A percentile compares a stretch with the other conserved stretches of the same genome.
Conservation (phyloP, 176 grass and related monocot species). For the Rhynchospora pubera region DNA sequence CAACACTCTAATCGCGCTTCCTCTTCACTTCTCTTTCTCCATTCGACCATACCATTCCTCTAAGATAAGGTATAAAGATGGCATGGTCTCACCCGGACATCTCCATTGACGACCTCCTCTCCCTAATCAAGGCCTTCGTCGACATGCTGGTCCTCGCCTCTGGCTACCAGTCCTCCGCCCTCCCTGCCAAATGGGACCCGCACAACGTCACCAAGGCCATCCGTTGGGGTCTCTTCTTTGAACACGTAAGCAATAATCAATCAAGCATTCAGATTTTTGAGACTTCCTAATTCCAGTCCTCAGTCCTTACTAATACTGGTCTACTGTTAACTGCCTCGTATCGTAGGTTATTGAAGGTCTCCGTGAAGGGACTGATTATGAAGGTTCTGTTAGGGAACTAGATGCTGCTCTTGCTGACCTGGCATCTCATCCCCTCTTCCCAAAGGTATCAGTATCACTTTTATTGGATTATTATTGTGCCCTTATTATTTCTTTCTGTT, state of each 20-base stretch:
- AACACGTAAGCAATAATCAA: slow-evolving; percentile 41
- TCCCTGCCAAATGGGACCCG: slow-evolving; percentile 35
- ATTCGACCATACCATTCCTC: neutral
- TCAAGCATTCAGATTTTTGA: neutral
- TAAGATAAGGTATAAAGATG: neutral
- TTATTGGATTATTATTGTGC: neutral
- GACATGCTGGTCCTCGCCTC: slow-evolving; percentile 73
- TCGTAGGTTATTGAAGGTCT: slow-evolving; percentile 50
- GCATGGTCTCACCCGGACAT: slow-evolving; percentile 43
- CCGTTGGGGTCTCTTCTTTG: slow-evolving; percentile 71
- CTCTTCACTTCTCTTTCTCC: neutral
- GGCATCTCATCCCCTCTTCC: slow-evolving; percentile 42
- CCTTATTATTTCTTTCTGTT: neutral
- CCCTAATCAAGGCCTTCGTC: slow-evolving; percentile 53
- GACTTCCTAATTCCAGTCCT: neutral
- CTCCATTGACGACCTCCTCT: slow-evolving; percentile 37
- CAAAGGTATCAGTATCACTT: slow-evolving; percentile 36
- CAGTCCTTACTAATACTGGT: neutral
- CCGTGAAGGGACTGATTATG: slow-evolving; percentile 33
- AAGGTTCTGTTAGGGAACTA: slow-evolving; percentile 48
- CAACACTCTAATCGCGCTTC: neutral
- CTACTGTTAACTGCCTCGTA: neutral
- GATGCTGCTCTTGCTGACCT: slow-evolving; percentile 45
- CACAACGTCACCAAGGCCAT: slow-evolving; percentile 36
- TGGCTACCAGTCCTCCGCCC: slow-evolving; percentile 50